Conservation (phyloP, 2,329 filamentous ascomycete species). For the Alternaria gansuensis region DNA sequence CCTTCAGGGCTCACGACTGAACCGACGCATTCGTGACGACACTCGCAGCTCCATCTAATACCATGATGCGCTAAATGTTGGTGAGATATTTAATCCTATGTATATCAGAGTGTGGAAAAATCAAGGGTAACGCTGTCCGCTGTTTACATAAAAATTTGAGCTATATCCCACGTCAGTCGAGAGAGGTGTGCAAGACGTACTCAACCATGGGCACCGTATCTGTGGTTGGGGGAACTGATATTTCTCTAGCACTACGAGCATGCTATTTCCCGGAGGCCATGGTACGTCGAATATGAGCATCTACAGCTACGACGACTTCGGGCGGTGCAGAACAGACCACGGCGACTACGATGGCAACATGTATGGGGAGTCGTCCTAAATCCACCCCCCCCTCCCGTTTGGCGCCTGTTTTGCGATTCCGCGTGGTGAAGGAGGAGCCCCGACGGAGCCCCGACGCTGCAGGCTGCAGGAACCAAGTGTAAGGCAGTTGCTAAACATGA, state of each 20-base stretch:
- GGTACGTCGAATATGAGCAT: not conserved
- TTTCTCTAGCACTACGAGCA: not conserved
- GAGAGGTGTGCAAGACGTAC: not conserved
- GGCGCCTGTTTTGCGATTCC: not conserved
- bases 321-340: not conserved
- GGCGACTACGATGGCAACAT: not conserved
- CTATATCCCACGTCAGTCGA: not conserved
- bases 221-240: not conserved
- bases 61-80: not conserved
- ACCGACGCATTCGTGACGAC: constrained; percentile 1
- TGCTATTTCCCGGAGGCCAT: not conserved
- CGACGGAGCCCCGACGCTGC: too few species aligned
- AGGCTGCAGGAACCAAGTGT: not conserved
- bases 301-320: not conserved
- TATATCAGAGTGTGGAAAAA: not conserved
- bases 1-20: not conserved
- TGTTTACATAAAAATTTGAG: not conserved
- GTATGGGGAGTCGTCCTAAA: not conserved
- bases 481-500: not conserved
- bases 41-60: not conserved
- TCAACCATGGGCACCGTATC: not conserved
- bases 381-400: not conserved
- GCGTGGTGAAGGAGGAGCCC: not conserved
- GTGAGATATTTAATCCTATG: not conserved
- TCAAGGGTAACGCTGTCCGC: not conserved